These are phyloP conservation scores for Logfia minima DNA, from an alignment of 129 eudicot species.

Conservation along the genomic window DNA sequence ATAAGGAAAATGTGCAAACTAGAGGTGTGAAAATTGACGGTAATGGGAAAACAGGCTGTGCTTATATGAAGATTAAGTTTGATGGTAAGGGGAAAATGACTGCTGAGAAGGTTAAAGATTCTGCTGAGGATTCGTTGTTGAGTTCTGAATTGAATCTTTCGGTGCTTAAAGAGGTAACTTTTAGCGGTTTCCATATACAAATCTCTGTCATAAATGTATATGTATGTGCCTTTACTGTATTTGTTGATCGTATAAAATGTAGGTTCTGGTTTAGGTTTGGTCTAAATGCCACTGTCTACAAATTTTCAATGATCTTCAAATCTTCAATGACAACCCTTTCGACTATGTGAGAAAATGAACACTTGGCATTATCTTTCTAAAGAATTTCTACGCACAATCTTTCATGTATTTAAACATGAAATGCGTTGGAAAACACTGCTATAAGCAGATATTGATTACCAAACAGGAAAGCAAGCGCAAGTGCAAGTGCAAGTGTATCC, in stretches of 20 bases:
- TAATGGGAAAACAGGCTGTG: slow-evolving; percentile 49
- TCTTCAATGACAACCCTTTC: neutral
- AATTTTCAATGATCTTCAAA: neutral
- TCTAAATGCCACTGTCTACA: neutral
- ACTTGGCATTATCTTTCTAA: neutral
- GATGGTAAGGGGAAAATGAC: slow-evolving; percentile 62
- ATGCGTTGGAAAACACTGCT: too few species aligned
- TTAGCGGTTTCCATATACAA: neutral
- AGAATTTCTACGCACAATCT: neutral
- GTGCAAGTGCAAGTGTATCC: neutral
- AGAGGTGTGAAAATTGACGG: slow-evolving; percentile 66
- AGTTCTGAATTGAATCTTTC: slow-evolving; percentile 67
- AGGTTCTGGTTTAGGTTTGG: neutral
- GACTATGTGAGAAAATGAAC: neutral
- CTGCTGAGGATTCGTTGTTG: slow-evolving; percentile 71
- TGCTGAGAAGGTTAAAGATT: slow-evolving; percentile 59
- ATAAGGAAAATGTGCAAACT: slow-evolving; percentile 85
- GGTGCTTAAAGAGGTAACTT: slow-evolving; percentile 84
- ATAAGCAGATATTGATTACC: neutral
- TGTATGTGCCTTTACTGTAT: neutral
- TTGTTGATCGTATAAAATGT: neutral
- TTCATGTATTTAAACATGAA: neutral
- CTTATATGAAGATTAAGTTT: slow-evolving; percentile 65
- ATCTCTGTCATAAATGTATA: neutral
- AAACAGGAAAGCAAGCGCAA: neutral